Evolutionary conservation across 2,329 filamentous ascomycete species (phyloP), one percentile per base, ranked within the genome.

Genomic region (Amauroascus verrucosus): DNA sequence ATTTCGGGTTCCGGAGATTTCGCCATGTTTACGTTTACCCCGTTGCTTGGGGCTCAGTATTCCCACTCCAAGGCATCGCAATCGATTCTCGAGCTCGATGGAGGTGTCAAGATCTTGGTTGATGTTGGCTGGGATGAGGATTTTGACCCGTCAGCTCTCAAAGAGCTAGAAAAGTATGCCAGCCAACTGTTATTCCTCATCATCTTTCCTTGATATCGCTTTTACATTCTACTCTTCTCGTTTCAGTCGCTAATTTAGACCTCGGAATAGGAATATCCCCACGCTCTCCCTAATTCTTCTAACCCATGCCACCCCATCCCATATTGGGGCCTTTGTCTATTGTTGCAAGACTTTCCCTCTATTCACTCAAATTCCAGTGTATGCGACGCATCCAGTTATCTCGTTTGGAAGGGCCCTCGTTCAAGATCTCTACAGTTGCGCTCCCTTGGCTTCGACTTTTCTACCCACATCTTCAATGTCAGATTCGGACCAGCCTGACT

Each of bases 121-220:
- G 91, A 96, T 66, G 84, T 96, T 43, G 93, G 93, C 56, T 98
- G 93, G 93, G 90, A 97, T 67, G 88, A 95, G 67, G 80, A 80
- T 1, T 97, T 98, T 67, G 86, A 95, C 65, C 80, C 82, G 30
- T 79, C 80, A 57, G 86, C 88, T 75, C 80, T 98, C 50, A 83
- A 83, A 62, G 87, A 93, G 71, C 80, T 98, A 57, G 91, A 97
- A 72, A 93, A 88, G 86, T 94, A 79, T 60, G 77, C 56, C 13
- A 47, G 58, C 43, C 11, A 18, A 45, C 32, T n/a, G n/a, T 40
- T 14, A n/a, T 13, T 26, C 18, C n/a, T 33, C n/a, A 22, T n/a
- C 13, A 18, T 13, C 13, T 48, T 43, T 48, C 20, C 8, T 26
- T 32, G 26, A 2, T 5, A 2, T 16, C 11, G 4, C 14, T 13